These are phyloP conservation scores for Rhodotorula paludigena DNA, from an alignment of 768 basidiomycete genomes.

Conservation along the genomic window DNA sequence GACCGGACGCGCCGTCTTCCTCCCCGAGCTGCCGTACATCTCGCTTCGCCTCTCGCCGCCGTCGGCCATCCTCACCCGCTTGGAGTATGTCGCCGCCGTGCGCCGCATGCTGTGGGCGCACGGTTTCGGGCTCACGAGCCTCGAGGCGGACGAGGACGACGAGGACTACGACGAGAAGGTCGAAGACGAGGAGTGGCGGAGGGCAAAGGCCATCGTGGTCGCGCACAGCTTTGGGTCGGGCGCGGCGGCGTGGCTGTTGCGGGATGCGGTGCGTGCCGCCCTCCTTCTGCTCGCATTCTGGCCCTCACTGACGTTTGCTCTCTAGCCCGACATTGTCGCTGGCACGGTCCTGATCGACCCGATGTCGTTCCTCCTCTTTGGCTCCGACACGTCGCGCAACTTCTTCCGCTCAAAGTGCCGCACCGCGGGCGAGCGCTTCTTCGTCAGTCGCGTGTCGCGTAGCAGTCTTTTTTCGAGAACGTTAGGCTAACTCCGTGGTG, in stretches of 20 bases:
- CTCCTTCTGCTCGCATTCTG: no score
- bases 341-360: slow-evolving; percentile 34
- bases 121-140: slow-evolving; percentile 30
- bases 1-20: slow-evolving; percentile 29
- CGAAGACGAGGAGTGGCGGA: slow-evolving; percentile 34
- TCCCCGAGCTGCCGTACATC: slow-evolving; percentile 35
- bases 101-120: slow-evolving; percentile 35
- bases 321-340: slow-evolving; percentile 27
- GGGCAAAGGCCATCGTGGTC: slow-evolving; percentile 22
- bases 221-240: slow-evolving; percentile 27
- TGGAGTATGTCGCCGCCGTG: slow-evolving; percentile 30
- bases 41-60: slow-evolving; percentile 33
- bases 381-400: slow-evolving; percentile 24
- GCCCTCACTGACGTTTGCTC: neutral
- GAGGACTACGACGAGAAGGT: neutral
- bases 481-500: no score
- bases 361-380: slow-evolving; percentile 28
- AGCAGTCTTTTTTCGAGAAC: neutral
- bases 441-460: neutral
- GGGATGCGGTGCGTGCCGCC: slow-evolving; percentile 20
- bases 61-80: slow-evolving; percentile 21
- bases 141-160: slow-evolving; percentile 21
- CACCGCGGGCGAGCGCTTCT: slow-evolving; percentile 33
- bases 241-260: slow-evolving; percentile 23
- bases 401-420: slow-evolving; percentile 29